Conservation (phyloP, 352 stramenopile genomes). For the Plasmopara muralis region DNA sequence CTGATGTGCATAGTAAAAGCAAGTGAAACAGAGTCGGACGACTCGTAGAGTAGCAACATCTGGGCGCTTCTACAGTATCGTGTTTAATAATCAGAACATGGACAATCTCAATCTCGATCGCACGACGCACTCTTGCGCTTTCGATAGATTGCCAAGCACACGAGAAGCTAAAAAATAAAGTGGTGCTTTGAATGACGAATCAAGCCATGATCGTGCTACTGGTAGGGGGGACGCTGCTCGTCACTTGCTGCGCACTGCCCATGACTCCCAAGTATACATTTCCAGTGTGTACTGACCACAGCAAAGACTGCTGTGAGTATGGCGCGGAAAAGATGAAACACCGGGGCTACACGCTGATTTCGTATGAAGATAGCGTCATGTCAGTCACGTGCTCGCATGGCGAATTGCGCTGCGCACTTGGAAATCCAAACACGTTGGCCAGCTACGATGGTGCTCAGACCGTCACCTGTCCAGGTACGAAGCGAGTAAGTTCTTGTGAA, state of each 20-base stretch:
- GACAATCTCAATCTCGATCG: constrained; percentile 8
- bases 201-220: constrained; percentile 13
- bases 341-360: constrained; percentile 51
- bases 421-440: constrained; percentile 51
- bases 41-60: no score
- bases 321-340: constrained; percentile 47
- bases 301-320: constrained; percentile 49
- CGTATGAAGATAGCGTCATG: constrained; percentile 37
- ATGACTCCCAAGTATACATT: constrained; percentile 33
- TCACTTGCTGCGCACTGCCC: constrained; percentile 19
- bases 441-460: constrained; percentile 27
- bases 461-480: constrained; percentile 47
- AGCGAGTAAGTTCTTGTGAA: not conserved
- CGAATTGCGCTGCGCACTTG: constrained; percentile 44
- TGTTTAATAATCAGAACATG: not conserved
- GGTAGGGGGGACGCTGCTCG: constrained; percentile 21
- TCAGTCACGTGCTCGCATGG: constrained; percentile 58
- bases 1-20: no score
- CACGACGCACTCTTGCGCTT: constrained; percentile 11
- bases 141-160: constrained; percentile 7
- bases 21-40: no score
- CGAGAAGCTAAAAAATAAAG: not conserved
- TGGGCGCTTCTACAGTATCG: not conserved
- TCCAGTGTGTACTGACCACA: constrained; percentile 37
- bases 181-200: constrained; percentile 18